A percentile compares a stretch with the other conserved stretches of the same genome.
These are phyloP conservation scores for Juglanconis sp. DNA, from an alignment of 2,329 filamentous ascomycete species.

Conservation along the genomic window DNA sequence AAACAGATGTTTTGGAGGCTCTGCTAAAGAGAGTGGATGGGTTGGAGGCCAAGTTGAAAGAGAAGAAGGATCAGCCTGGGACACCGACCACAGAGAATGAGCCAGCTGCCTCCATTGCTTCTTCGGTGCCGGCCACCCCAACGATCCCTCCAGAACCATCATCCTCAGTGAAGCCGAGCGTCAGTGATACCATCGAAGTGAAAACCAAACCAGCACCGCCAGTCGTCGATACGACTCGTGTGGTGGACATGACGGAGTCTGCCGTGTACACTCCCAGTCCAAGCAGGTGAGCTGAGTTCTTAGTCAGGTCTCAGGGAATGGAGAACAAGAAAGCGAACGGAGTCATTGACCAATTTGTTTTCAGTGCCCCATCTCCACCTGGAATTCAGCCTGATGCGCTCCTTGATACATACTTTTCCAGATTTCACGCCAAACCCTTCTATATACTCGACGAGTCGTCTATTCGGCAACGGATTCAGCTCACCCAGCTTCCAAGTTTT, in stretches of 20 bases:
- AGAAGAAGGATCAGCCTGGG: conserved; percentile 43
- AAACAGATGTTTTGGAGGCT: conserved; percentile 84
- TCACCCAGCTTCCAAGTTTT: conserved; percentile 60
- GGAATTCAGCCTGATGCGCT: conserved; percentile 57
- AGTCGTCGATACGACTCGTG: conserved; percentile 34
- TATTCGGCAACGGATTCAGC: conserved; percentile 67
- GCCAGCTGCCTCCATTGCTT: conserved; percentile 21
- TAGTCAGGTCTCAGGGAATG: not conserved
- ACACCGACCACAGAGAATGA: conserved; percentile 26
- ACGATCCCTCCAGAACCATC: conserved; percentile 20
- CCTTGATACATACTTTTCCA: conserved; percentile 74
- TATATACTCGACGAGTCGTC: conserved; percentile 76
- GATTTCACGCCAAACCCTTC: conserved; percentile 79
- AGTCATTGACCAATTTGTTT: conserved; percentile 4
- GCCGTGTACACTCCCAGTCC: conserved; percentile 42
- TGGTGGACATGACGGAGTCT: conserved; percentile 34
- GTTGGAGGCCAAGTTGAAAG: conserved; percentile 74
- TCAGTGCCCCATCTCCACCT: conserved; percentile 42
- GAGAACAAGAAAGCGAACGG: not conserved
- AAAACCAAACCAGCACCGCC: conserved; percentile 39
- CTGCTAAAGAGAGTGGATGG: conserved; percentile 82
- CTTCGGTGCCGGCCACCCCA: conserved; percentile 16
- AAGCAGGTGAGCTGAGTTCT: conserved; percentile 29
- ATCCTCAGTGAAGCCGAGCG: conserved; percentile 19
- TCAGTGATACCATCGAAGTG: conserved; percentile 32